Evolutionary conservation across 805 yeast species (phyloP).

Genomic region (Peterozyma xylosa): DNA sequence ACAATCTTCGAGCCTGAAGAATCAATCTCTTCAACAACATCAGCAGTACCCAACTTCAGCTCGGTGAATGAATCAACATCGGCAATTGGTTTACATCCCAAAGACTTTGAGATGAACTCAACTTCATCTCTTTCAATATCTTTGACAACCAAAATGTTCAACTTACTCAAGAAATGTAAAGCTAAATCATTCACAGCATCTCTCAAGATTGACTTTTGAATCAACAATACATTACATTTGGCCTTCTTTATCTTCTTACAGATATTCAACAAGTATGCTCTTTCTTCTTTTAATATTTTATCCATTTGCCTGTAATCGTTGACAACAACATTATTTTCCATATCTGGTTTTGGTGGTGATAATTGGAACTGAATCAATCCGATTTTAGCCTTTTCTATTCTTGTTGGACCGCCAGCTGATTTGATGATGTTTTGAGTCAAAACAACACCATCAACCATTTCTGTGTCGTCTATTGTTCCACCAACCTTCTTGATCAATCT

Average conservation of each 20-base stretch:
- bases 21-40: slow-evolving; percentile 85
- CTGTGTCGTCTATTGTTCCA: slow-evolving; percentile 96
- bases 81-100: slow-evolving; percentile 94
- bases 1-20: slow-evolving; percentile 87
- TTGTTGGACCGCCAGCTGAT: slow-evolving; percentile 89
- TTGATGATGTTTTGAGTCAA: slow-evolving; percentile 86
- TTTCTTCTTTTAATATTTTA: slow-evolving; percentile 94
- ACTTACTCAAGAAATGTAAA: slow-evolving; percentile 85
- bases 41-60: slow-evolving; percentile 88
- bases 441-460: slow-evolving; percentile 87
- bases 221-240: slow-evolving; percentile 85
- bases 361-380: slow-evolving; percentile 90
- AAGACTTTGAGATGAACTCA: slow-evolving; percentile 76
- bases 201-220: slow-evolving; percentile 88
- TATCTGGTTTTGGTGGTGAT: slow-evolving; percentile 95
- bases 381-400: slow-evolving; percentile 89
- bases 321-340: slow-evolving; percentile 96
- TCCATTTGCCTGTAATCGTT: slow-evolving; percentile 99
- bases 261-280: slow-evolving; percentile 88
- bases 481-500: slow-evolving; percentile 91
- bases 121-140: slow-evolving; percentile 96
- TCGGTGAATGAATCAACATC: slow-evolving; percentile 91
- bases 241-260: slow-evolving; percentile 96
- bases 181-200: slow-evolving; percentile 95
- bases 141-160: slow-evolving; percentile 88